Base-by-base conservation (phyloP, 2,329 filamentous ascomycete genomes). In the Fusarium sp. region DNA sequence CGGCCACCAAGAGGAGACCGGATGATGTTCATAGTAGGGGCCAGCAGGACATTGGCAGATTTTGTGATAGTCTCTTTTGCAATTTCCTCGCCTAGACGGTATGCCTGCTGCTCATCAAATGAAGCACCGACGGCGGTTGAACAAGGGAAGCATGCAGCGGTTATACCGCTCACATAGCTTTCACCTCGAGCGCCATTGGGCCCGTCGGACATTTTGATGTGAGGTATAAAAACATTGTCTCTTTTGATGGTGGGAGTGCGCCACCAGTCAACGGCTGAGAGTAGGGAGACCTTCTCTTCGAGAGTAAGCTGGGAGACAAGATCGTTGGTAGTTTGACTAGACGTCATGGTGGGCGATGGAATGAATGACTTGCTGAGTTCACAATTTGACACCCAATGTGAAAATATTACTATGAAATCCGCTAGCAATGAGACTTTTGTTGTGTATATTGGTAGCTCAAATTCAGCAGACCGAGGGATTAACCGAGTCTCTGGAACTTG, bases 151-250 rank as follows among this genome's bases (percentile, higher is more conserved):
- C 59, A 63, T 16, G 59, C 41, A 4, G 59, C 59, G 2, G 56
- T 61, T 0, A 63, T 61, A 8, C 59, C 56, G 46, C 56, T 61
- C 0, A 63, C 59, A n/a, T 63, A 63, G 9, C 59, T 63, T 9
- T 63, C 59, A 0, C 59, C 59, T 1, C 59, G 56, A 11, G 59
- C 59, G 4, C 59, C 56, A 0, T 63, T 63, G 3, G 59, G 59
- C 0, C 59, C 59, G 18, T 63, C 59, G 6, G 55, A 51, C 18
- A 23, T 60, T 4, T 63, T 63, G 13, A 63, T 61, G 3, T 61
- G 59, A 28, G 59, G 59, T n/a, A 63, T 4, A 21, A 54, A 55
- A 20, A 47, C n/a, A 28, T 54, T 13, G 4, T 61, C 47, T 54
- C 59, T 34, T 2, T 53, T 46, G 10, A 61, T 54, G 1, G 56